Base-by-base conservation (phyloP, 2,329 filamentous ascomycete genomes). In the Penicillium sp. region DNA sequence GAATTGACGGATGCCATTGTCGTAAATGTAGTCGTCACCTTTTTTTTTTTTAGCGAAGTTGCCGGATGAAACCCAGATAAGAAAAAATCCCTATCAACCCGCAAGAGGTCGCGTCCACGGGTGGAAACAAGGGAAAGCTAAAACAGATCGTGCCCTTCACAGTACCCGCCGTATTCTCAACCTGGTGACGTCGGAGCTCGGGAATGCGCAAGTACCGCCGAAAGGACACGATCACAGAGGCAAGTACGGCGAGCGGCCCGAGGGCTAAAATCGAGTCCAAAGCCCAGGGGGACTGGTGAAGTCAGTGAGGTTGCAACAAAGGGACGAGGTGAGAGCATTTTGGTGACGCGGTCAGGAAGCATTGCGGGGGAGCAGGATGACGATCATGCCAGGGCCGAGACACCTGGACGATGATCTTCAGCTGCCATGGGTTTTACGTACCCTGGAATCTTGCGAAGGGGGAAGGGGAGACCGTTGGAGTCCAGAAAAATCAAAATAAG, bases 1-100 rank as follows among this genome's bases (percentile, higher is more conserved):
- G 58, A 59, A 44, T 60, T 55, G 41, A 64, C 53, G 4, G 65
- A 57, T 2, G 61, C 48, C 67, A 69, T 70, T 39, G 39, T 53
- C 13, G 36, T 22, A 8, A 45, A 28, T 14, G 28, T 13, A 5
- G 28, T 13, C 28, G 3, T 30, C 20, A 41, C 41, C 9, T 13
- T 9, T 22, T 22, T 20, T 39, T 8, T 13, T 9, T 22, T 22
- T 20, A 38, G 35, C 35, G 18, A 18, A 22, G 35, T 20, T 22
- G 35, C 28, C 5, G 28, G 10, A 4, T 5, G 13, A 30, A 30
- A 11, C 27, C 27, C 27, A 30, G 10, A 9, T 30, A 30, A 9
- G 8, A 4, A 30, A 11, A 30, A 4, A 13, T 4, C 28, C n/a
- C 16, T 16, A 31, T 27, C 25, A 25, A 41, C 13, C 16, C 16